These are phyloP conservation scores for Herpotrichia juniperi DNA, from an alignment of 2,329 filamentous ascomycete species.

Conservation along the genomic window DNA sequence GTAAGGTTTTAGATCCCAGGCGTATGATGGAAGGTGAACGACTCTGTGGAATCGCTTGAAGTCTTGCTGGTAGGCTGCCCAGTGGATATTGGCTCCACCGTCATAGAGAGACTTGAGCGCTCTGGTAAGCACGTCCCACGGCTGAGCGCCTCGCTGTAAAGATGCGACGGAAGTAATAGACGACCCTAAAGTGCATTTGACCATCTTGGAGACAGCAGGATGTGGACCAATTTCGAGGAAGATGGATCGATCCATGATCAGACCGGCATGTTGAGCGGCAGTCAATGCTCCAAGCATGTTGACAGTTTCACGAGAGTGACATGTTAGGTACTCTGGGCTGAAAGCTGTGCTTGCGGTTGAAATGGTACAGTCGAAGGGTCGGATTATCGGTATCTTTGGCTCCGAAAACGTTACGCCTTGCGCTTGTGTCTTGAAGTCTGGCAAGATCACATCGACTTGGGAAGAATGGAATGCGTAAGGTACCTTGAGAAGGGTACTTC, in stretches of 20 bases:
- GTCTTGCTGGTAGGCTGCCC: conserved; percentile 64
- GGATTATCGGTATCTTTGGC: conserved; percentile 48
- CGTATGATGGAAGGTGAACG: conserved; percentile 57
- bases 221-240: conserved; percentile 57
- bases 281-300: conserved; percentile 51
- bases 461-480: conserved; percentile 30
- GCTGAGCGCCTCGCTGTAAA: conserved; percentile 3
- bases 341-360: conserved; percentile 47
- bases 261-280: conserved; percentile 33
- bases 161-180: not conserved
- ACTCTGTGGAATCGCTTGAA: conserved; percentile 55
- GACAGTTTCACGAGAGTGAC: conserved; percentile 25
- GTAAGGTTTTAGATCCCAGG: conserved; percentile 42
- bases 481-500: conserved; percentile 20
- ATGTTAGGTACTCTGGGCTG: conserved; percentile 4
- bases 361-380: conserved; percentile 52
- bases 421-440: conserved; percentile 43
- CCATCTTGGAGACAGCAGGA: conserved; percentile 53
- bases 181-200: conserved; percentile 11
- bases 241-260: conserved; percentile 44
- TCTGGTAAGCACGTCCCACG: conserved; percentile 42
- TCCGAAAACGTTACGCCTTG: conserved; percentile 30
- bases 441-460: conserved; percentile 51
- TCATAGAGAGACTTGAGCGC: conserved; percentile 59
- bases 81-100: conserved; percentile 62